phyloP scores from a whole-genome alignment of 2,329 filamentous ascomycete species.

The Colletotrichum tanaceti region DNA sequence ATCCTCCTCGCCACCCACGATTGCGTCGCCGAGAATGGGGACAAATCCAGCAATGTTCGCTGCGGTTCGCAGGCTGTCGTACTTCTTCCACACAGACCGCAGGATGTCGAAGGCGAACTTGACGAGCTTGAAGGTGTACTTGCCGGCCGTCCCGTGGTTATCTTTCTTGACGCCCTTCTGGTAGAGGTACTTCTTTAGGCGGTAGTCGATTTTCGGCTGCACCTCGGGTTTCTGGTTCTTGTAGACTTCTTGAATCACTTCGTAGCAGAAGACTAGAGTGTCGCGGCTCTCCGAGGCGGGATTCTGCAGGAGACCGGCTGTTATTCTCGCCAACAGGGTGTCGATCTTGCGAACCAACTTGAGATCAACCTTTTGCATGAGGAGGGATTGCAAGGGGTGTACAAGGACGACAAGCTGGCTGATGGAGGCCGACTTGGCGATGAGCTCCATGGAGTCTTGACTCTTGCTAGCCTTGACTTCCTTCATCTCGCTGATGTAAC shows the following conservation, averaged over 20 bases:
- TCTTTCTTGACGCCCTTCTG: slow-evolving; percentile 83
- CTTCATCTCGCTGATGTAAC: slow-evolving; percentile 94
- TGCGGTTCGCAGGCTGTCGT: slow-evolving; percentile 82
- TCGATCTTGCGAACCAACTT: slow-evolving; percentile 91
- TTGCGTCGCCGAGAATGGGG: slow-evolving; percentile 86
- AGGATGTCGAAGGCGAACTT: slow-evolving; percentile 90
- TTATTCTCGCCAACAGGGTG: slow-evolving; percentile 84
- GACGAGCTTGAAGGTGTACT: slow-evolving; percentile 87
- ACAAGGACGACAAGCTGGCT: slow-evolving; percentile 79
- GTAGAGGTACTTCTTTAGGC: slow-evolving; percentile 79
- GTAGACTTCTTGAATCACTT: slow-evolving; percentile 90
- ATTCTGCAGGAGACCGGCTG: slow-evolving; percentile 85
- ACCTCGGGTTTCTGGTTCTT: slow-evolving; percentile 66
- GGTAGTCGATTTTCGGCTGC: slow-evolving; percentile 69
- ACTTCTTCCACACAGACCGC: slow-evolving; percentile 85
- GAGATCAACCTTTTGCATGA: slow-evolving; percentile 86
- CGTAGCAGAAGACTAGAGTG: slow-evolving; percentile 93
- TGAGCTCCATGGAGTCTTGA: slow-evolving; percentile 94
- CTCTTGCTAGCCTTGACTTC: slow-evolving; percentile 99
- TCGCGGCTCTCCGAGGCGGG: slow-evolving; percentile 81
- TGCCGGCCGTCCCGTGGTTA: slow-evolving; percentile 77
- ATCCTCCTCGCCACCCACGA: slow-evolving; percentile 88
- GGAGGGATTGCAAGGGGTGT: slow-evolving; percentile 79
- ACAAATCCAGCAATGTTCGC: slow-evolving; percentile 87
- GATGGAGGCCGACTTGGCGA: slow-evolving; percentile 85